Evolutionary conservation across 768 basidiomycete species (phyloP).

Genomic region (Lactarius sanguifluus): DNA sequence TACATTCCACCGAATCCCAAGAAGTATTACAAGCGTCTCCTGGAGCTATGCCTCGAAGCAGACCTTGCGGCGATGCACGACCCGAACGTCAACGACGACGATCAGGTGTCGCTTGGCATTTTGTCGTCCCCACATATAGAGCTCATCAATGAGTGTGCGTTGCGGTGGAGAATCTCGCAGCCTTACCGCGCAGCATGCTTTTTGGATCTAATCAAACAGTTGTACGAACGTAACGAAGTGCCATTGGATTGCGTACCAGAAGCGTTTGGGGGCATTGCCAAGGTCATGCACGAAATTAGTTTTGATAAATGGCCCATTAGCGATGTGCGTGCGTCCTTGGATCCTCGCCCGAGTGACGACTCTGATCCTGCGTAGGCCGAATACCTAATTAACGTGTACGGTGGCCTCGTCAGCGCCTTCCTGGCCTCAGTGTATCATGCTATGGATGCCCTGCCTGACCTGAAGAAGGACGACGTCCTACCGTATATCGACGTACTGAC

Average conservation of each 20-base stretch:
- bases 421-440: constrained; percentile 81
- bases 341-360: constrained; percentile 18
- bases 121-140: constrained; percentile 76
- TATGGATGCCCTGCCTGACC: constrained; percentile 70
- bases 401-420: constrained; percentile 81
- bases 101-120: constrained; percentile 94
- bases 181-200: constrained; percentile 78
- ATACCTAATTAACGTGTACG: constrained; percentile 65
- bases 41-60: constrained; percentile 76
- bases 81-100: constrained; percentile 88
- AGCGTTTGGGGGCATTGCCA: constrained; percentile 71
- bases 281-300: constrained; percentile 67
- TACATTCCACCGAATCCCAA: constrained; percentile 89
- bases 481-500: constrained; percentile 68
- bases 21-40: constrained; percentile 79
- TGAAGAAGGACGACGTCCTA: constrained; percentile 70
- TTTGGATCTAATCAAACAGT: constrained; percentile 79
- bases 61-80: constrained; percentile 91
- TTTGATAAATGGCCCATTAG: constrained; percentile 73
- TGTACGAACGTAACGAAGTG: constrained; percentile 87
- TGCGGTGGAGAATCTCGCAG: constrained; percentile 86
- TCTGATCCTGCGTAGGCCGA: constrained; percentile 50
- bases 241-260: constrained; percentile 95
- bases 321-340: constrained; percentile 72
- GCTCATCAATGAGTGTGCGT: constrained; percentile 82